Evolutionary conservation across 805 yeast species (phyloP), one percentile per base, ranked within the genome.

Genomic region (Zygosaccharomyces rouxii): DNA sequence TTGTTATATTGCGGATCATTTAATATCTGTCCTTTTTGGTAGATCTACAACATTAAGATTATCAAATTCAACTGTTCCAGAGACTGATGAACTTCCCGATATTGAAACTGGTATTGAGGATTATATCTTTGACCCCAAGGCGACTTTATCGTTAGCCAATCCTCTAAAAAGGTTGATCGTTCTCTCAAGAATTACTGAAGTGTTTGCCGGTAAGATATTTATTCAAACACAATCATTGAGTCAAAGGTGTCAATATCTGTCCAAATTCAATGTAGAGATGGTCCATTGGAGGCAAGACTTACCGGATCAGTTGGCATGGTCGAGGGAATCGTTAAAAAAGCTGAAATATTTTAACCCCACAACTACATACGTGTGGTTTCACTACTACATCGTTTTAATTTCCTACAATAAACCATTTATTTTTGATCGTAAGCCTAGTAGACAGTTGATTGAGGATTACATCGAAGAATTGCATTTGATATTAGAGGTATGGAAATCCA

Each of bases 391-490:
- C 30, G 70, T 77, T 7, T 56, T 78, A n/a, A 67, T 80, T 13
- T 79, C 84, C 53, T 69, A 79, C 38, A 80, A 80, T 55, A 67
- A 81, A 25, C 83, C 83, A 4, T 79, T 79, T 54, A 71, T 78
- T 5, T 55, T 50, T 30, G 63, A 61, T 23, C 41, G 54, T 1
- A 44, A 47, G 9, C 46, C 56, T 35, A 57, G 64, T 37, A 52
- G 55, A 42, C 44, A 46, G 14, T 29, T 60, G 13, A 55, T 60
- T 11, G 62, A 63, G 35, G 55, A 56, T 4, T 56, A 56, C 23
- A 59, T 60, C 11, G 60, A 59, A 42, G 67, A 62, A 42, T 42
- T 62, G 19, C 49, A 56, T 43, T 47, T 33, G 7, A 44, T 60
- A 19, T 41, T 62, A n/a, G 19, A 30, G 5, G 41, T 56, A 4